Evolutionary conservation across 2,329 filamentous ascomycete species (phyloP).

Genomic region (Pseudogymnoascus sp.): DNA sequence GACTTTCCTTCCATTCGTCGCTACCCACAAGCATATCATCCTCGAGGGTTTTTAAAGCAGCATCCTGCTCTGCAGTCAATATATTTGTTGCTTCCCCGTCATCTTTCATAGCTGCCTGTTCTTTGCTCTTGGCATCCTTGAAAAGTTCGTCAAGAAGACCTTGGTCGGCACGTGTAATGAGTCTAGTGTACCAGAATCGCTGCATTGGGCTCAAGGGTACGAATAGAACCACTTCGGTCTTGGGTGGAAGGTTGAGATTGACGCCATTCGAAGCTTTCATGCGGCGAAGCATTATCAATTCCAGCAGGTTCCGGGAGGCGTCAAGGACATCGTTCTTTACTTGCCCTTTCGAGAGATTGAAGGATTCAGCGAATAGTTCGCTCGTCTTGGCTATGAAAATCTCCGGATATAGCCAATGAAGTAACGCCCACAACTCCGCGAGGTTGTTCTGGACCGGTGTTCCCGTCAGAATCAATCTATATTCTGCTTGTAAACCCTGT

Average conservation of each 20-base stretch:
- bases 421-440: conserved; percentile 46
- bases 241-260: conserved; percentile 46
- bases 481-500: conserved; percentile 29
- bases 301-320: conserved; percentile 41
- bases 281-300: conserved; percentile 49
- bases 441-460: conserved; percentile 53
- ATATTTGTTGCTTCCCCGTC: conserved; percentile 23
- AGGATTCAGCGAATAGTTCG: conserved; percentile 44
- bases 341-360: conserved; percentile 46
- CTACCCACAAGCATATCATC: conserved; percentile 23
- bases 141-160: conserved; percentile 45
- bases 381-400: conserved; percentile 44
- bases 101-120: conserved; percentile 28
- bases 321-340: conserved; percentile 46
- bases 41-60: conserved; percentile 29
- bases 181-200: conserved; percentile 46
- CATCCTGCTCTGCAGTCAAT: conserved; percentile 28
- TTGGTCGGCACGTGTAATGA: conserved; percentile 46
- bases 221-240: conserved; percentile 48
- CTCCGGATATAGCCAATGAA: conserved; percentile 51
- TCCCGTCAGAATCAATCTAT: conserved; percentile 30
- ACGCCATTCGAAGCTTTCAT: conserved; percentile 48
- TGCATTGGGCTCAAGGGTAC: conserved; percentile 51
- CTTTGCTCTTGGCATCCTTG: conserved; percentile 36
- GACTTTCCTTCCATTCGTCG: conserved; percentile 39